Evolutionary conservation across 495 filamentous ascomycete species (phyloP).

Genomic region (Tuber magnatum): DNA sequence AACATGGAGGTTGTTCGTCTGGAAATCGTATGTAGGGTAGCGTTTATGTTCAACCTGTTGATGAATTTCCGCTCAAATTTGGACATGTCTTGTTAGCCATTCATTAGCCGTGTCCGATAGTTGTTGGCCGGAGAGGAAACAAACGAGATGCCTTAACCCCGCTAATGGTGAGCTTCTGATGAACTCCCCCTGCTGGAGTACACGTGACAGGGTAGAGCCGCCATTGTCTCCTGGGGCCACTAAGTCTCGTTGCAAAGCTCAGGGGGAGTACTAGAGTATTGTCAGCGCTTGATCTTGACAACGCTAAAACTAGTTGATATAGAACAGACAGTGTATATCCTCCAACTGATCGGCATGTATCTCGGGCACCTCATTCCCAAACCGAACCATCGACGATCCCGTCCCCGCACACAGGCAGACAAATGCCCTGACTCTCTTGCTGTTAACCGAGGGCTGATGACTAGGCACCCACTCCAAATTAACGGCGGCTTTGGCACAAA

Average conservation of each 20-base stretch:
- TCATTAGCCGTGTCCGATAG: neutral
- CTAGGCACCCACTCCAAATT: neutral
- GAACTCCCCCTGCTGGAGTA: neutral
- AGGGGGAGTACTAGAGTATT: neutral
- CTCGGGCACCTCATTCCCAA: neutral
- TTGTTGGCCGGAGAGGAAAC: neutral
- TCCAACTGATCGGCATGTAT: neutral
- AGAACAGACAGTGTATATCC: conserved; percentile 3
- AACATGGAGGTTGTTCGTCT: neutral
- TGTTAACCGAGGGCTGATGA: neutral
- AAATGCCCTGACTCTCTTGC: neutral
- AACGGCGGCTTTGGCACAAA: neutral
- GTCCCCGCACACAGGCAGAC: neutral
- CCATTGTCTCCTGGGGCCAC: conserved; percentile 1
- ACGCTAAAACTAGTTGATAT: neutral
- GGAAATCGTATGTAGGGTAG: neutral
- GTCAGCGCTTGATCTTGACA: neutral
- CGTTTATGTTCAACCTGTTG: neutral
- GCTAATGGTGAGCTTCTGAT: neutral
- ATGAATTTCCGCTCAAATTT: conserved; percentile 13
- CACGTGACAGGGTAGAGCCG: neutral
- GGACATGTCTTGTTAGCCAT: neutral
- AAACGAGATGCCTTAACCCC: conserved; percentile 1
- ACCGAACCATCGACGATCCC: neutral
- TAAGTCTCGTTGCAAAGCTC: conserved; percentile 5